Conservation (phyloP, 345 rosid species). For the Eutrema heterophyllum region DNA sequence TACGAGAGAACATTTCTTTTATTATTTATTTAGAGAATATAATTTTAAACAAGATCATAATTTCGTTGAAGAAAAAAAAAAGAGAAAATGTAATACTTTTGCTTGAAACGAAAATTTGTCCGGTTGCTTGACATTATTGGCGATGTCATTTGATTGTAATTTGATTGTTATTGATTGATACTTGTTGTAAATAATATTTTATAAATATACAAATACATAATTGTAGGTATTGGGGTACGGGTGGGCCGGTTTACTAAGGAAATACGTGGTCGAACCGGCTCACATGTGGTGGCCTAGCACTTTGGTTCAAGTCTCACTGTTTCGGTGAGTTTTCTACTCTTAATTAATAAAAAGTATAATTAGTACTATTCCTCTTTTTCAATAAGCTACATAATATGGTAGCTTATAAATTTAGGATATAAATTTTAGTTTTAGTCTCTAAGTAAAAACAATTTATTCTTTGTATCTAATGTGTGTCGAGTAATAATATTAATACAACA, state of each 20-base stretch:
- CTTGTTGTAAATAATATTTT: neutral
- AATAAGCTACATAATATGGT: no score
- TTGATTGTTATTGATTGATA: neutral
- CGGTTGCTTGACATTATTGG: neutral
- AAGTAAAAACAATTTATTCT: neutral
- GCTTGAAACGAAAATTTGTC: neutral
- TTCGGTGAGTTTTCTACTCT: conserved; percentile 43
- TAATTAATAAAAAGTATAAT: no score
- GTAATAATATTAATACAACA: neutral
- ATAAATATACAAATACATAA: neutral
- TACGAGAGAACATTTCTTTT: neutral
- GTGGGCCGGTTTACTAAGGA: conserved; percentile 88
- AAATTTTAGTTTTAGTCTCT: no score
- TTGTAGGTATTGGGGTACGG: conserved; percentile 82
- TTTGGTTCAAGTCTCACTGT: conserved; percentile 82
- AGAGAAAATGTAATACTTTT: neutral
- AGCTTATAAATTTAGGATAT: no score
- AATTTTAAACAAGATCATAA: neutral
- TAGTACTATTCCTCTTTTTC: no score
- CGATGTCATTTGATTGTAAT: neutral
- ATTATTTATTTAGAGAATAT: no score
- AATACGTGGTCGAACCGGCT: conserved; percentile 92
- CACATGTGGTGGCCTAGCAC: conserved; percentile 97
- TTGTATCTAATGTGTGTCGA: neutral
- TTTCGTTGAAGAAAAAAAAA: neutral